Evolutionary conservation across 2,329 filamentous ascomycete species (phyloP).

Genomic region (Hypoxylon sp.): DNA sequence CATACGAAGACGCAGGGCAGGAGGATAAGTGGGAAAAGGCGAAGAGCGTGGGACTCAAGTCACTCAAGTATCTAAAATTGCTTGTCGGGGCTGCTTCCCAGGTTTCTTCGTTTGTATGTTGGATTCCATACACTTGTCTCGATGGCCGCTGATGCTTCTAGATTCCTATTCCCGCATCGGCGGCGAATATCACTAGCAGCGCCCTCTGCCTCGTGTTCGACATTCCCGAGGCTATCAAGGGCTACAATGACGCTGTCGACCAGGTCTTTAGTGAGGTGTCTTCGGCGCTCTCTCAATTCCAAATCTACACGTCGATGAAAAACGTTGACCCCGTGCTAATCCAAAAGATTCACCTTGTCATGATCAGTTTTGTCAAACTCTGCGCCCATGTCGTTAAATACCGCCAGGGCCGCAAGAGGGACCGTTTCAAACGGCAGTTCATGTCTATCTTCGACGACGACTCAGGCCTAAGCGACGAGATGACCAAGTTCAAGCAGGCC

Average conservation of each 20-base stretch:
- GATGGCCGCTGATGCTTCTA: constrained; percentile 24
- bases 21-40: constrained; percentile 47
- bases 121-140: constrained; percentile 1
- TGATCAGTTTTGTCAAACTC: constrained; percentile 50
- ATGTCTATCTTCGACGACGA: constrained; percentile 49
- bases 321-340: constrained; percentile 39
- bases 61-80: constrained; percentile 48
- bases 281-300: constrained; percentile 47
- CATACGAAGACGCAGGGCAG: constrained; percentile 21
- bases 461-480: constrained; percentile 41
- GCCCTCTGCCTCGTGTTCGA: constrained; percentile 49
- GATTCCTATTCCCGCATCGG: constrained; percentile 45
- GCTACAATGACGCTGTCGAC: constrained; percentile 45
- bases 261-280: constrained; percentile 46
- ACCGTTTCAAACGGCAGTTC: constrained; percentile 41
- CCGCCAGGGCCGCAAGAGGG: constrained; percentile 45
- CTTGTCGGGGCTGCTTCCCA: constrained; percentile 47
- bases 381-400: constrained; percentile 52
- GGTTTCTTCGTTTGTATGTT: constrained; percentile 43
- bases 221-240: constrained; percentile 45
- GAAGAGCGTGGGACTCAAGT: constrained; percentile 46
- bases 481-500: constrained; percentile 42
- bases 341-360: constrained; percentile 41
- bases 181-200: constrained; percentile 37
- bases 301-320: constrained; percentile 47